A percentile compares a stretch with the other conserved stretches of the same genome.
phyloP scores from a whole-genome alignment of 441 rosid species.

The Gossypium schwendimanii region DNA sequence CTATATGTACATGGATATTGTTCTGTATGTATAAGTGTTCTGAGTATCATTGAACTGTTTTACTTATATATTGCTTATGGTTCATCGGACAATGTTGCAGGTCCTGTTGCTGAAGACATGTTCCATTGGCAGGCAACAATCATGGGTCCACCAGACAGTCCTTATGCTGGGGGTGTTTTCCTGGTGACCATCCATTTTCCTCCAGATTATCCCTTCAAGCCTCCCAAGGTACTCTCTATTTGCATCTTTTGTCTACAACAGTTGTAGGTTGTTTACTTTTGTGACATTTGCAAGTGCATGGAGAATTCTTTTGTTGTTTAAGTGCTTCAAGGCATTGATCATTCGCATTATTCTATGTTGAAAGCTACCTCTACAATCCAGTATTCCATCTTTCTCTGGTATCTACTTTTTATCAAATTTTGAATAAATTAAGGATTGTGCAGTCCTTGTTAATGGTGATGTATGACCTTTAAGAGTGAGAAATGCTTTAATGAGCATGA shows the following conservation, averaged over 20 bases:
- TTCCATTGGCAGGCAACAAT: slow-evolving; percentile 90
- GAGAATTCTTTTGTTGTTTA: not conserved
- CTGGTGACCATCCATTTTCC: slow-evolving; percentile 76
- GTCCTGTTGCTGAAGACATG: slow-evolving; percentile 86
- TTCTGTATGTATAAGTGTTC: not conserved
- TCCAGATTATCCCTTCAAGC: slow-evolving; percentile 82
- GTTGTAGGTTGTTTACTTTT: not conserved
- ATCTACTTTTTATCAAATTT: not conserved
- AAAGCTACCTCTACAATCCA: not conserved
- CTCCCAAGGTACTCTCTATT: slow-evolving; percentile 53
- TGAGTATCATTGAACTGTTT: not conserved
- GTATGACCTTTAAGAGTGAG: not conserved
- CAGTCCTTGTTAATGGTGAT: not conserved
- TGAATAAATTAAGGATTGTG: not conserved
- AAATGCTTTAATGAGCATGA: not conserved
- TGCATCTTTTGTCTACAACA: not conserved
- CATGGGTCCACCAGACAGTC: slow-evolving; percentile 85
- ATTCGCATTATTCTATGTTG: not conserved
- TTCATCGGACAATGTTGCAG: slow-evolving; percentile 25
- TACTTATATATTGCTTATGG: not conserved
- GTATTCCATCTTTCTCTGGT: not conserved
- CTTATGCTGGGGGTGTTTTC: slow-evolving; percentile 78
- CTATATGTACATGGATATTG: too few species aligned
- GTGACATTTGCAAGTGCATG: not conserved
- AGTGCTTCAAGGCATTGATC: not conserved